Percentiles rank a stretch among this genome's conserved stretches.
phyloP scores from a whole-genome alignment of 306 rosid genomes.

The Cicer pinnatifidum region DNA sequence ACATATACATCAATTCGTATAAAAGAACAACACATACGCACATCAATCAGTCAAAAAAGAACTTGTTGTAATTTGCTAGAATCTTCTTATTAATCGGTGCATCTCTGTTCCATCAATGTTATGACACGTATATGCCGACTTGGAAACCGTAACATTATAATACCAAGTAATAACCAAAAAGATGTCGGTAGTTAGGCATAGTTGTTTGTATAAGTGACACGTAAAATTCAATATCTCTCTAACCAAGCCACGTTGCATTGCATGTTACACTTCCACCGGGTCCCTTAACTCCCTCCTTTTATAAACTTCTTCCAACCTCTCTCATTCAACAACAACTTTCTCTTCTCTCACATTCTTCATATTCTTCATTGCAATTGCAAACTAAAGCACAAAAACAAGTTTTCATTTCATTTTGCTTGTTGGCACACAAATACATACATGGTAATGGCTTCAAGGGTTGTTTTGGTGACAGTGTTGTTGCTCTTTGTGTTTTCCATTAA shows the following conservation, averaged over 20 bases:
- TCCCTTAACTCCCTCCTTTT: conserved; percentile 31
- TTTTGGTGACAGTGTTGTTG: conserved; percentile 36
- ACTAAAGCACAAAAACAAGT: not conserved
- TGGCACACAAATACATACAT: not conserved
- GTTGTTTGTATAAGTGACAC: conserved; percentile 43
- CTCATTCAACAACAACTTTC: not conserved
- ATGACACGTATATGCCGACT: conserved; percentile 43
- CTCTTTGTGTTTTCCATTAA: conserved; percentile 15
- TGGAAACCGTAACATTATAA: not conserved
- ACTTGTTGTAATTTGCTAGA: not conserved
- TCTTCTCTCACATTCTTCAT: not conserved
- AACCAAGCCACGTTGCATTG: conserved; percentile 53
- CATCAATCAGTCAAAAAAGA: not conserved
- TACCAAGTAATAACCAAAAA: not conserved
- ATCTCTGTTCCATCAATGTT: conserved; percentile 30
- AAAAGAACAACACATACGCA: not conserved
- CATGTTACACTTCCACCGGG: conserved; percentile 22
- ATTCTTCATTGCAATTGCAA: not conserved
- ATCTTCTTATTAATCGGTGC: conserved; percentile 15
- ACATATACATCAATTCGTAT: no score
- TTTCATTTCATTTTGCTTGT: not conserved
- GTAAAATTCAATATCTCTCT: conserved; percentile 3
- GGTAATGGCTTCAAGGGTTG: conserved; percentile 53
- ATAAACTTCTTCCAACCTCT: conserved; percentile 25
- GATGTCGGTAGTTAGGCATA: conserved; percentile 20